Evolutionary conservation across 495 filamentous ascomycete species (phyloP), one percentile per base, ranked within the genome.

Genomic region (Penicillium turbatum): DNA sequence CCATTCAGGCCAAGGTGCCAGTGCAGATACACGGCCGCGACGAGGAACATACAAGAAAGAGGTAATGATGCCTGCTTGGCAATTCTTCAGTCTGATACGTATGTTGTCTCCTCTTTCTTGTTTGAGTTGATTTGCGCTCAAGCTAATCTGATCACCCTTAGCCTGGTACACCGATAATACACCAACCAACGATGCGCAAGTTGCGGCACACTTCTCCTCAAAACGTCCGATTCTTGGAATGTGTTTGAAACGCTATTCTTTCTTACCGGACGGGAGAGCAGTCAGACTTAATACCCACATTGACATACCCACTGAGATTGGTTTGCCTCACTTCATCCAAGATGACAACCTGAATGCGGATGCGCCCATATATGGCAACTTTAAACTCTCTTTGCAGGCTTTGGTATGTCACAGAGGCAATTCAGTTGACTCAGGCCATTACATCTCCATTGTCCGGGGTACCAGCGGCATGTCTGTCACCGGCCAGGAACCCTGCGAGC

Each of bases 41-140:
- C 75, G 68, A 50, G 74, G 77, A 32, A 77, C 74, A 24, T 71
- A 87, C 30, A 77, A 86, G 32, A 93, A 88, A 65, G 90, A 93
- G 63, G 86, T 97, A 12, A 83, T 92, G 65, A 95, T 98, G 79
- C 93, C 92, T 11, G 93, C 93, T 11, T 98, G 92, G 92, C 93
- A 96, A 61, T 97, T 98, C 62, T 97, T 96, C 69, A 88, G 84
- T 62, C 71, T 96, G 35, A 91, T 95, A 51, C 90, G 87, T 88
- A 71, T 56, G 85, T 56, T 24, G 35, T 37, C 32, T 7, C 15
- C 17, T 37, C 19, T 34, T 29, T 17, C 5, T 37, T 11, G 16
- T n/a, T 26, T 19, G 17, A 16, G 8, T 32, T 16, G 43, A 6
- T 41, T 27, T 17, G 13, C 9, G 27, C 16, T 39, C 21, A 36